Evolutionary conservation across 2,329 filamentous ascomycete species (phyloP).

Genomic region (Ophiostoma montium): DNA sequence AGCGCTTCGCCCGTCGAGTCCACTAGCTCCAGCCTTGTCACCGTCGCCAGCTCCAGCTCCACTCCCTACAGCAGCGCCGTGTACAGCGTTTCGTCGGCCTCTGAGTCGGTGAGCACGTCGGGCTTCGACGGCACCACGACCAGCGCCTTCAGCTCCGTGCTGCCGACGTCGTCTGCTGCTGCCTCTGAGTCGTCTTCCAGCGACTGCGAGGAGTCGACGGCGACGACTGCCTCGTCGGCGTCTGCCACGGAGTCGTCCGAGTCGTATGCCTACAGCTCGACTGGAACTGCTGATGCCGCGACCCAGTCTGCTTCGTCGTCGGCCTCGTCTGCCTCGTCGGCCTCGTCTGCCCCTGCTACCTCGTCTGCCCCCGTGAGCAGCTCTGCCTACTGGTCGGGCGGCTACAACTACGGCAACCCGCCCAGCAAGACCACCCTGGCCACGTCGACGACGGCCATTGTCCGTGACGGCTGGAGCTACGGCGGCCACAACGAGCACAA

Average conservation of each 20-base stretch:
- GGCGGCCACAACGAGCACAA: background rate
- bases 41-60: background rate
- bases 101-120: background rate
- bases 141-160: background rate
- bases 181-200: background rate
- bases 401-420: slow-evolving; percentile 8
- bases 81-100: background rate
- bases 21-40: background rate
- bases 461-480: slow-evolving; percentile 3
- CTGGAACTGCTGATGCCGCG: background rate
- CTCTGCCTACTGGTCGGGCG: slow-evolving; percentile 9
- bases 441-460: background rate
- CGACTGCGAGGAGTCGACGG: background rate
- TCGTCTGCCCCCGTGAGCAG: background rate
- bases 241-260: background rate
- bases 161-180: background rate
- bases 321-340: background rate
- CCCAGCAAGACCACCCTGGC: background rate
- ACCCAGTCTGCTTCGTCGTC: background rate
- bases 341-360: background rate
- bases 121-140: background rate
- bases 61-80: background rate
- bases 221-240: background rate
- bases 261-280: background rate
- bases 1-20: background rate